A percentile compares a stretch with the other conserved stretches of the same genome.
Conservation (phyloP, 208 protist species). For the Kentomonas sorsogonicus region DNA sequence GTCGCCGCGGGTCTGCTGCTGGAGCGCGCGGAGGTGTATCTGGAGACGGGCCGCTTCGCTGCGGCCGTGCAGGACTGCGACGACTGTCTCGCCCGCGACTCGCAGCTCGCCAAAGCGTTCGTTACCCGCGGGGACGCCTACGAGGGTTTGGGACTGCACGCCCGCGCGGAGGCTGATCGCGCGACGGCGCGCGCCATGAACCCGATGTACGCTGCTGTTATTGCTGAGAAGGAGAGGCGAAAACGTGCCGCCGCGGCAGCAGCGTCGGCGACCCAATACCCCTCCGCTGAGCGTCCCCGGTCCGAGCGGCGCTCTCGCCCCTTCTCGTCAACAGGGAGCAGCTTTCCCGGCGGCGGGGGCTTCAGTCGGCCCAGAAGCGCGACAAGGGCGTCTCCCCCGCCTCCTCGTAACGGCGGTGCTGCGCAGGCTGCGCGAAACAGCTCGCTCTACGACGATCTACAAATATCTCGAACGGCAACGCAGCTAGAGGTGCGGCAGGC, state of each 20-base stretch:
- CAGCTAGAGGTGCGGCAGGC: not conserved
- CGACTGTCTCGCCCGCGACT: conserved; percentile 33
- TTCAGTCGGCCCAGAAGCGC: not conserved
- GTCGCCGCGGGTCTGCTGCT: conserved; percentile 40
- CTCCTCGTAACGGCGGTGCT: too few species aligned
- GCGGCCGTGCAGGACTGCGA: conserved; percentile 62
- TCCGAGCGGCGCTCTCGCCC: too few species aligned
- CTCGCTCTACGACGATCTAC: too few species aligned
- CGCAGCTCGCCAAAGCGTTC: conserved; percentile 35
- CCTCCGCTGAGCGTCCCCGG: too few species aligned
- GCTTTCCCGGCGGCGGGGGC: not conserved
- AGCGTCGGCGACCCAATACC: conserved; percentile 3
- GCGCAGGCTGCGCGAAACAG: too few species aligned
- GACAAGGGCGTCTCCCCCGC: not conserved
- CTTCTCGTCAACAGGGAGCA: too few species aligned
- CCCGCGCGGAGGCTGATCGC: conserved; percentile 47
- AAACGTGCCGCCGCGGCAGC: conserved; percentile 11
- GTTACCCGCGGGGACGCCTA: conserved; percentile 45
- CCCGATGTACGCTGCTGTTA: conserved; percentile 23
- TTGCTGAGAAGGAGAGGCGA: conserved; percentile 32
- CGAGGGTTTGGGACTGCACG: conserved; percentile 15
- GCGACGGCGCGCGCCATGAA: conserved; percentile 31
- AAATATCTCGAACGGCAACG: too few species aligned
- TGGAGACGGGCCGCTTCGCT: conserved; percentile 24
- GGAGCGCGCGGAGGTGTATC: conserved; percentile 42